These are phyloP conservation scores for Leptomonas pyrrhocoris DNA, from an alignment of 208 protist genomes.

Conservation along the genomic window DNA sequence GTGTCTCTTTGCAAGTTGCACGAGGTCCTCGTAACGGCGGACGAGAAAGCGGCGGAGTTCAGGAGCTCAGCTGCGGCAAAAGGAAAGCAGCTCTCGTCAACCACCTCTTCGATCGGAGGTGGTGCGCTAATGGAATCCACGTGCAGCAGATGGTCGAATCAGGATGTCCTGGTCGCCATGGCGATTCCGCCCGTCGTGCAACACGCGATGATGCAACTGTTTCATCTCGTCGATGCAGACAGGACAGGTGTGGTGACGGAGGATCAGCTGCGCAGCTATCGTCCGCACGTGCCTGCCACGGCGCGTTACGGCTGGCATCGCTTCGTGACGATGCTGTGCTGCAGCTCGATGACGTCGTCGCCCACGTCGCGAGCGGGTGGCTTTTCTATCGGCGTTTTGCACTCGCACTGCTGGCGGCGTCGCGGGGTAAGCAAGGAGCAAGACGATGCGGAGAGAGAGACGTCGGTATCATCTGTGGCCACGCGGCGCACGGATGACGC, in stretches of 20 bases:
- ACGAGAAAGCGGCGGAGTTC: neutral
- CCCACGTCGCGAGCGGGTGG: conserved; percentile 6
- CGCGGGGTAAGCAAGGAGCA: neutral
- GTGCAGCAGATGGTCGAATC: neutral
- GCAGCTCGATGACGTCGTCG: neutral
- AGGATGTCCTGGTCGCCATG: conserved; percentile 17
- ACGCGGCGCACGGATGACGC: conserved; percentile 24
- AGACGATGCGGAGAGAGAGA: neutral
- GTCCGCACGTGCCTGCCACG: conserved; percentile 23
- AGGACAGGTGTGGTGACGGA: conserved; percentile 21
- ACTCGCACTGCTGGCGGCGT: conserved; percentile 28
- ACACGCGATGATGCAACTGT: conserved; percentile 33
- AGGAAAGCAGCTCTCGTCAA: neutral
- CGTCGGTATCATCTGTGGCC: conserved; percentile 11
- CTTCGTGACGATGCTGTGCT: conserved; percentile 35
- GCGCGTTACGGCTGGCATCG: conserved; percentile 36
- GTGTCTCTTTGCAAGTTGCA: conserved; percentile 26
- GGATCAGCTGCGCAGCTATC: conserved; percentile 34
- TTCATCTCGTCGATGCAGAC: conserved; percentile 12
- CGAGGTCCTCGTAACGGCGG: neutral
- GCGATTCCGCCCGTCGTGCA: conserved; percentile 32
- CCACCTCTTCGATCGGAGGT: neutral
- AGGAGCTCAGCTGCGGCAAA: neutral
- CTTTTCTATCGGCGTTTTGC: conserved; percentile 18
- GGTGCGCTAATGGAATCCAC: neutral